These are phyloP conservation scores for Komagataella ulmi DNA, from an alignment of 805 yeast species.

Conservation along the genomic window DNA sequence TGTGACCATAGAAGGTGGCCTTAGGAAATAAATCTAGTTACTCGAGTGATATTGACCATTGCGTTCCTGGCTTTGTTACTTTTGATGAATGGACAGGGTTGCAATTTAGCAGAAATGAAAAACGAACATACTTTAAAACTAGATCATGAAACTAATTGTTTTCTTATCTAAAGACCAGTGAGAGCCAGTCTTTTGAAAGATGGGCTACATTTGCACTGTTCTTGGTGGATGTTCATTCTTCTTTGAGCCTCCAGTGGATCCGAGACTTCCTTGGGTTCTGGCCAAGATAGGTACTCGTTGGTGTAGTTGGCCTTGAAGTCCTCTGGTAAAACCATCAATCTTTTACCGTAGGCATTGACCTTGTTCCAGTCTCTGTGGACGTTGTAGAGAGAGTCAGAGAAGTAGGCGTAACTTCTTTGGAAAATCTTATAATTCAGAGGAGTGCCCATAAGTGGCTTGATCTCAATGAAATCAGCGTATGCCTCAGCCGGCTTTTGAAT, in stretches of 20 bases:
- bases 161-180: neutral
- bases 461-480: slow-evolving; percentile 29
- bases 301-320: slow-evolving; percentile 37
- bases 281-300: slow-evolving; percentile 36
- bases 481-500: slow-evolving; percentile 29
- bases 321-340: slow-evolving; percentile 35
- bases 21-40: too few species aligned
- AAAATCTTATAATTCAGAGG: slow-evolving; percentile 29
- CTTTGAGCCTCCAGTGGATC: slow-evolving; percentile 36
- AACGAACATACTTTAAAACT: neutral
- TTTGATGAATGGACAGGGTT: neutral
- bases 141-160: neutral
- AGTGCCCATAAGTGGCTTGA: slow-evolving; percentile 32
- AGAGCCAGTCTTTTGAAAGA: slow-evolving; percentile 30
- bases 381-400: slow-evolving; percentile 35
- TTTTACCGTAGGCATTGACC: slow-evolving; percentile 41
- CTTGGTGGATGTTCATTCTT: slow-evolving; percentile 31
- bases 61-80: too few species aligned
- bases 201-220: slow-evolving; percentile 29
- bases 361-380: slow-evolving; percentile 45
- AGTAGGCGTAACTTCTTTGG: slow-evolving; percentile 41
- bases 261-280: slow-evolving; percentile 29
- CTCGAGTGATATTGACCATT: too few species aligned
- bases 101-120: neutral
- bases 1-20: neutral